These are phyloP conservation scores for Aspergillus eucalypticola DNA, from an alignment of 2,329 filamentous ascomycete species.

Conservation along the genomic window DNA sequence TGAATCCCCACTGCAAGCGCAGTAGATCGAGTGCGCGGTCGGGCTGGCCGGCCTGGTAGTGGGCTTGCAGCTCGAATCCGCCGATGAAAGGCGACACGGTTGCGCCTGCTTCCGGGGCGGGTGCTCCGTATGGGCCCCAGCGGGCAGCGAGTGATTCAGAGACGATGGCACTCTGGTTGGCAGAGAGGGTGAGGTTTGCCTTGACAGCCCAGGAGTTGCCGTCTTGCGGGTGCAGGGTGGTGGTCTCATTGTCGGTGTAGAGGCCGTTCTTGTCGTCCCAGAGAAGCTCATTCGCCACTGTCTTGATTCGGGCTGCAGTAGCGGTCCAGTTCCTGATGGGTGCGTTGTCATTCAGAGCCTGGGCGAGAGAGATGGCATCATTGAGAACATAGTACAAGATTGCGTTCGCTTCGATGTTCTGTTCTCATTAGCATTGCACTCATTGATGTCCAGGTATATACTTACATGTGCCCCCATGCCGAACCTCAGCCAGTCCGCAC, in stretches of 20 bases:
- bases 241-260: conserved; percentile 34
- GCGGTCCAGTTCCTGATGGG: conserved; percentile 21
- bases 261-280: conserved; percentile 28
- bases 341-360: conserved; percentile 22
- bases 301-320: conserved; percentile 24
- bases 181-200: conserved; percentile 31
- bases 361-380: conserved; percentile 25
- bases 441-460: not conserved
- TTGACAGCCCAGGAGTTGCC: conserved; percentile 44
- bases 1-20: conserved; percentile 55
- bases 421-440: not conserved
- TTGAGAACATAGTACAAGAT: conserved; percentile 45
- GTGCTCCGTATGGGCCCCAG: conserved; percentile 51
- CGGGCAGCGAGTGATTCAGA: conserved; percentile 41
- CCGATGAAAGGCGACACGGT: conserved; percentile 47
- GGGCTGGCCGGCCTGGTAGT: conserved; percentile 42
- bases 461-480: conserved; percentile 53
- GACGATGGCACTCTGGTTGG: conserved; percentile 29
- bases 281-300: conserved; percentile 28
- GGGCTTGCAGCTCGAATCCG: conserved; percentile 47
- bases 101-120: conserved; percentile 43
- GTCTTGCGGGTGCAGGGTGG: conserved; percentile 33
- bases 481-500: conserved; percentile 51
- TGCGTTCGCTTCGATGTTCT: conserved; percentile 42
- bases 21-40: conserved; percentile 47